These are phyloP conservation scores for Fusarium avenaceum DNA, from an alignment of 2,329 filamentous ascomycete species.

Conservation along the genomic window DNA sequence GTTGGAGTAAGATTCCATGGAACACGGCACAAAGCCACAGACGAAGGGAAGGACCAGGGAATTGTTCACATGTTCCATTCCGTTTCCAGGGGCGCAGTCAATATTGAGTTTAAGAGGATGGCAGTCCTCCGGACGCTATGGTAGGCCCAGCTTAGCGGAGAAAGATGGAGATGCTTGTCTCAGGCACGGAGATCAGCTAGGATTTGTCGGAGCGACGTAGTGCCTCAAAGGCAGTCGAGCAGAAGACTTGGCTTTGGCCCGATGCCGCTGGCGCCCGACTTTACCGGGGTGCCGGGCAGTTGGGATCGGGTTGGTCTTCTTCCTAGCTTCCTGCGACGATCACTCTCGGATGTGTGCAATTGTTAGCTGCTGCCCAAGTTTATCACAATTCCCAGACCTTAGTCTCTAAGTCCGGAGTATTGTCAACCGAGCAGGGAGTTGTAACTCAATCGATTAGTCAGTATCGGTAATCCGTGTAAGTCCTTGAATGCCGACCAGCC, in stretches of 20 bases:
- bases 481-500: constrained; percentile 19
- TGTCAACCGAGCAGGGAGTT: neutral
- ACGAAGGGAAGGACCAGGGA: constrained; percentile 13
- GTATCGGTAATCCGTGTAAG: neutral
- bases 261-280: constrained; percentile 46
- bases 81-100: constrained; percentile 23
- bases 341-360: constrained; percentile 36
- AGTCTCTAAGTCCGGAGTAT: neutral
- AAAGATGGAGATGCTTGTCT: constrained; percentile 40
- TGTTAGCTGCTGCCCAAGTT: constrained; percentile 20
- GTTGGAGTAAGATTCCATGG: constrained; percentile 17
- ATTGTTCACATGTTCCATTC: constrained; percentile 27
- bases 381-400: constrained; percentile 10
- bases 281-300: constrained; percentile 40
- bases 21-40: constrained; percentile 5
- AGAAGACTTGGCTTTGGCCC: constrained; percentile 47
- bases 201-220: constrained; percentile 28
- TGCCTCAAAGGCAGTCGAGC: constrained; percentile 36
- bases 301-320: constrained; percentile 32
- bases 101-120: constrained; percentile 39
- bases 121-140: constrained; percentile 14
- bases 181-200: constrained; percentile 40
- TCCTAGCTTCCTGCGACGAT: constrained; percentile 25
- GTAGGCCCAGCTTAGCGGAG: constrained; percentile 27
- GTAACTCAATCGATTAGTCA: constrained; percentile 12